Evolutionary conservation across 768 basidiomycete species (phyloP).

Genomic region (Mycena amicta): DNA sequence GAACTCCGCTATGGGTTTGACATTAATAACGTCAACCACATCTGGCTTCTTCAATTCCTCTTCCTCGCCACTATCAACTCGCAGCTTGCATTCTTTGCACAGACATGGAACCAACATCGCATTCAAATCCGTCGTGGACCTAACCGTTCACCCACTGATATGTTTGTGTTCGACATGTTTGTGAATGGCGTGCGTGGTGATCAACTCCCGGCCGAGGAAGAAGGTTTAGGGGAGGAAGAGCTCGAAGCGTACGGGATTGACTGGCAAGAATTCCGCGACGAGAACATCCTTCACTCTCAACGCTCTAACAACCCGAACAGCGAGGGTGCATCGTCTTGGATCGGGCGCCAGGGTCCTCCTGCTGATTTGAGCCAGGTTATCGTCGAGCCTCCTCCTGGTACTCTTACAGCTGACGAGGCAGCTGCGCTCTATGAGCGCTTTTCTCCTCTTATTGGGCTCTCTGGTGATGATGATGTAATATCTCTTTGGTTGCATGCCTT

Average conservation of each 20-base stretch:
- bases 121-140: slow-evolving; percentile 23
- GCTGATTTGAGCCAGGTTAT: slow-evolving; percentile 8
- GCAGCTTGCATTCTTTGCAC: slow-evolving; percentile 32
- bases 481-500: background rate
- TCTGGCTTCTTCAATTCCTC: slow-evolving; percentile 43
- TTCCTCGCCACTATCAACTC: slow-evolving; percentile 36
- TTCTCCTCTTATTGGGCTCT: background rate
- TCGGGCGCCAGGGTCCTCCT: slow-evolving; percentile 8
- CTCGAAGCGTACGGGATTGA: slow-evolving; percentile 19
- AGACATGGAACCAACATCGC: slow-evolving; percentile 38
- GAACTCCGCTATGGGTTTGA: slow-evolving; percentile 33
- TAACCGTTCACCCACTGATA: slow-evolving; percentile 26
- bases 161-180: slow-evolving; percentile 35
- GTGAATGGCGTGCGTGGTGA: slow-evolving; percentile 30
- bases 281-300: slow-evolving; percentile 1
- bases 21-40: slow-evolving; percentile 28
- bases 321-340: slow-evolving; percentile 7
- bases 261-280: slow-evolving; percentile 14
- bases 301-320: background rate
- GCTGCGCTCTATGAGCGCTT: background rate
- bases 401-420: background rate
- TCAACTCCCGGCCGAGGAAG: slow-evolving; percentile 3
- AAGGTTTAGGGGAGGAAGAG: slow-evolving; percentile 2
- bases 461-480: background rate
- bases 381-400: slow-evolving; percentile 3